Percentiles rank a stretch among this genome's conserved stretches.
Conservation (phyloP, 2,329 filamentous ascomycete genomes). For the Corniculantispora saksenae region DNA sequence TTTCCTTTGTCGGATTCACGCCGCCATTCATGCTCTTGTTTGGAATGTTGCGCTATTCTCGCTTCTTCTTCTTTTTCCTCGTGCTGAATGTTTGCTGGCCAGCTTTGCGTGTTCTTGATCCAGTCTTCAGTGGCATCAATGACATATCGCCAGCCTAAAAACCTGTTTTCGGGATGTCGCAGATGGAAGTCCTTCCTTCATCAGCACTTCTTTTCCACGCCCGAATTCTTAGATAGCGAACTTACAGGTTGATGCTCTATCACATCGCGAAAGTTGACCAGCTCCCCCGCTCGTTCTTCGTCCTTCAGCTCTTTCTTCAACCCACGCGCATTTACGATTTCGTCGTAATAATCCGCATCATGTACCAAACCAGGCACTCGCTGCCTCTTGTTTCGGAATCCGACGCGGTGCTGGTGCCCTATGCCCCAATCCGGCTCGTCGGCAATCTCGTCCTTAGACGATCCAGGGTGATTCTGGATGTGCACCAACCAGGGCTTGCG, state of each 20-base stretch:
- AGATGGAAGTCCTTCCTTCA: slow-evolving; percentile 44
- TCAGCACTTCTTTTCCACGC: not conserved
- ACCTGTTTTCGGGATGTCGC: slow-evolving; percentile 42
- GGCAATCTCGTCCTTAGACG: slow-evolving; percentile 39
- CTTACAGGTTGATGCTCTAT: slow-evolving; percentile 24
- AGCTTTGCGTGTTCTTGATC: slow-evolving; percentile 48
- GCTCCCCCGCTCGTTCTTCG: slow-evolving; percentile 26
- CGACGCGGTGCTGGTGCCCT: slow-evolving; percentile 40
- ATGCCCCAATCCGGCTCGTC: slow-evolving; percentile 44
- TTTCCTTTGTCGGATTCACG: slow-evolving; percentile 25
- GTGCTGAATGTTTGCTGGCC: slow-evolving; percentile 46
- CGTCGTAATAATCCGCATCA: not conserved
- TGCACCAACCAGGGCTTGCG: slow-evolving; percentile 11
- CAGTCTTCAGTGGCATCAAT: slow-evolving; percentile 49
- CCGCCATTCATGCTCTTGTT: slow-evolving; percentile 25
- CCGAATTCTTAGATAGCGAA: not conserved
- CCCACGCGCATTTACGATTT: slow-evolving; percentile 19
- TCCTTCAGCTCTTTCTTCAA: slow-evolving; percentile 9
- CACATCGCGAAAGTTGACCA: slow-evolving; percentile 42
- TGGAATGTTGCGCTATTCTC: slow-evolving; percentile 20
- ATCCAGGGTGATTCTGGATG: slow-evolving; percentile 36
- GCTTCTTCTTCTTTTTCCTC: slow-evolving; percentile 24
- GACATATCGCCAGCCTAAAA: slow-evolving; percentile 51
- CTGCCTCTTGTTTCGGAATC: slow-evolving; percentile 38
- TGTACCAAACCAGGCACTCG: slow-evolving; percentile 34